These are phyloP conservation scores for Claviceps sorghi DNA, from an alignment of 2,329 filamentous ascomycete genomes.

Conservation along the genomic window DNA sequence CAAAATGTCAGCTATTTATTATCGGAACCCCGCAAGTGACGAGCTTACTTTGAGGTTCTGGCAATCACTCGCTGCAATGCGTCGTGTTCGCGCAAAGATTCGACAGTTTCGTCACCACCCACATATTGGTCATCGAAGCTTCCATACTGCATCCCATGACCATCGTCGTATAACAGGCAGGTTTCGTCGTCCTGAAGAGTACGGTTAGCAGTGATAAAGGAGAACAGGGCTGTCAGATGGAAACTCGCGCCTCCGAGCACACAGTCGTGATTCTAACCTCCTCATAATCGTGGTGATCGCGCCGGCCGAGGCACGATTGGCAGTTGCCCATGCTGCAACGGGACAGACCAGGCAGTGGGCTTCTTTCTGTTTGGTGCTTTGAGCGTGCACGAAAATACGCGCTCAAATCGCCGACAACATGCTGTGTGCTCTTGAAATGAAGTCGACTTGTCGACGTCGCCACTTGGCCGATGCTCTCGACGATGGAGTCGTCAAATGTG, in stretches of 20 bases:
- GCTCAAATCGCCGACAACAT: slow-evolving; percentile 5
- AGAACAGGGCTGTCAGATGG: background rate
- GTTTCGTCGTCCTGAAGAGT: slow-evolving; percentile 38
- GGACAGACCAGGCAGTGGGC: background rate
- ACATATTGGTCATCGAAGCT: slow-evolving; percentile 45
- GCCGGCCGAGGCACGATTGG: slow-evolving; percentile 43
- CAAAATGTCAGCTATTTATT: slow-evolving; percentile 1
- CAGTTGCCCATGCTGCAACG: slow-evolving; percentile 40
- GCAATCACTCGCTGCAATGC: slow-evolving; percentile 49
- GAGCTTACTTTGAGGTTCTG: slow-evolving; percentile 46
- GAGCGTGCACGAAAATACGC: background rate
- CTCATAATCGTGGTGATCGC: slow-evolving; percentile 35
- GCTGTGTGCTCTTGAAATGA: background rate
- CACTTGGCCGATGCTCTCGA: background rate
- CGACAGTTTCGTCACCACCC: slow-evolving; percentile 42
- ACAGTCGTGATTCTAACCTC: slow-evolving; percentile 22
- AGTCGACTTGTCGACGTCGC: background rate
- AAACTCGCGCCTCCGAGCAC: too few species aligned
- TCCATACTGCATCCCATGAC: slow-evolving; percentile 44
- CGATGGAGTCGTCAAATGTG: background rate
- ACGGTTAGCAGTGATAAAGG: slow-evolving; percentile 4
- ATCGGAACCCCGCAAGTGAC: background rate
- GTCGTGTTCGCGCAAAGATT: slow-evolving; percentile 49
- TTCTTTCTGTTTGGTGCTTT: background rate
- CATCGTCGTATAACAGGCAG: slow-evolving; percentile 46